These are phyloP conservation scores for Fusarium protoensiforme DNA, from an alignment of 2,329 filamentous ascomycete genomes.

Conservation along the genomic window DNA sequence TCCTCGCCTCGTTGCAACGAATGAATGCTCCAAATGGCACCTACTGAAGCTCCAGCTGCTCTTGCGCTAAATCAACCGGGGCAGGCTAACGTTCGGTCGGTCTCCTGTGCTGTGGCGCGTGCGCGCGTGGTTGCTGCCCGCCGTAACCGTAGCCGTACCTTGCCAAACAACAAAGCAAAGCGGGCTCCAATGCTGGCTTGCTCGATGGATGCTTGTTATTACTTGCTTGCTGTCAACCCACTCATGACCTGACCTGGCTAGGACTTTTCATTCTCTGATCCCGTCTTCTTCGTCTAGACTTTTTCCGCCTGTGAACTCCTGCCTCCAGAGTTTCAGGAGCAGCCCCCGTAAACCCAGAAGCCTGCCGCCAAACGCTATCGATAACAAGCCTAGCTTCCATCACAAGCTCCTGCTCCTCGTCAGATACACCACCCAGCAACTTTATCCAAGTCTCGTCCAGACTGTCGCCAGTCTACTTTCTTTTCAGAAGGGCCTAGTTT, in stretches of 20 bases:
- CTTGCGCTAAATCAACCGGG: conserved; percentile 17
- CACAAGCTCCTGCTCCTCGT: background rate
- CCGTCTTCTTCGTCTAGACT: background rate
- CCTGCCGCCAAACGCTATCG: conserved; percentile 23
- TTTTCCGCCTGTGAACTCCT: background rate
- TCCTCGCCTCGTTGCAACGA: conserved; percentile 5
- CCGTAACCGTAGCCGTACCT: conserved; percentile 4
- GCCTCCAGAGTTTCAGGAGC: background rate
- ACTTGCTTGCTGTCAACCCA: conserved; percentile 17
- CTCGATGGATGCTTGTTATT: background rate
- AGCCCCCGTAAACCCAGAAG: background rate
- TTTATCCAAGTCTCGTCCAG: conserved; percentile 7
- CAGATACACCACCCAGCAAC: conserved; percentile 10
- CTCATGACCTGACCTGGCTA: conserved; percentile 10
- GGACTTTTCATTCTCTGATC: background rate
- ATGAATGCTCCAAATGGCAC: background rate
- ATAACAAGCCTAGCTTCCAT: conserved; percentile 32
- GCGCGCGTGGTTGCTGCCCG: conserved; percentile 24
- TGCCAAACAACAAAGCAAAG: conserved; percentile 24
- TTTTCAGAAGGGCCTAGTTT: background rate
- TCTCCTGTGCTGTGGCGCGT: conserved; percentile 26
- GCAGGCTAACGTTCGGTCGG: background rate
- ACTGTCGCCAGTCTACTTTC: background rate
- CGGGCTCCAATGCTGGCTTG: conserved; percentile 5
- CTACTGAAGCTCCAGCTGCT: conserved; percentile 11